phyloP scores from a whole-genome alignment of 2,329 filamentous ascomycete genomes.

The Truncatella angustata region DNA sequence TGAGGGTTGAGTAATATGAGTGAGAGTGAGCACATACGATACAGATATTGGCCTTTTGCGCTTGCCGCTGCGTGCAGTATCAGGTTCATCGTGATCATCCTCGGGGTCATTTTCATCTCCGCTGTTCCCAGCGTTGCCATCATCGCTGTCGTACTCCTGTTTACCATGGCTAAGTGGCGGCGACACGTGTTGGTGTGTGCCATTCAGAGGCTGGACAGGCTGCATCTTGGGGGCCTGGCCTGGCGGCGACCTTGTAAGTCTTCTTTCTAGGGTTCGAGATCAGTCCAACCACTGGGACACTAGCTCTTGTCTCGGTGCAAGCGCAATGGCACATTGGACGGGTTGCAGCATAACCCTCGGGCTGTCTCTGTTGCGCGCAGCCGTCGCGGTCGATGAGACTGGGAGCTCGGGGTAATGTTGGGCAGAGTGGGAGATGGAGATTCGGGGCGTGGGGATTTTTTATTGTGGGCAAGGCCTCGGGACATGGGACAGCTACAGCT shows the following conservation, averaged over 20 bases:
- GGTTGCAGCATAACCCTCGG: conserved; percentile 10
- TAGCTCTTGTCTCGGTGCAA: not conserved
- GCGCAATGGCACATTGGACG: conserved; percentile 3
- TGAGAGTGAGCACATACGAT: conserved; percentile 43
- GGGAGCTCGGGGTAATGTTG: conserved; percentile 45
- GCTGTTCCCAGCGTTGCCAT: conserved; percentile 40
- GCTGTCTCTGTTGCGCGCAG: conserved; percentile 20
- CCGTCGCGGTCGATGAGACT: conserved; percentile 19
- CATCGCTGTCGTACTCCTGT: conserved; percentile 46
- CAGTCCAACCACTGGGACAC: not conserved
- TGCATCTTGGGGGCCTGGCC: conserved; percentile 10
- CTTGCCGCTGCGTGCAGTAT: conserved; percentile 45
- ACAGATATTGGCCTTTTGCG: conserved; percentile 61
- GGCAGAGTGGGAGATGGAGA: conserved; percentile 30
- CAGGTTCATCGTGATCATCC: conserved; percentile 34
- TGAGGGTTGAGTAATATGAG: conserved; percentile 7
- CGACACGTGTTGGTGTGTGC: conserved; percentile 20
- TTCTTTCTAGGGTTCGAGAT: too few species aligned
- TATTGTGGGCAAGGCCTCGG: conserved; percentile 9
- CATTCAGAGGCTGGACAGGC: conserved; percentile 16
- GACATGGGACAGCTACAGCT: too few species aligned
- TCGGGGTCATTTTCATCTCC: conserved; percentile 42
- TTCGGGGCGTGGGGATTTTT: conserved; percentile 9
- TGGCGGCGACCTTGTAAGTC: not conserved
- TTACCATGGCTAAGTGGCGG: conserved; percentile 25